These are phyloP conservation scores for Zizania latifolia DNA, from an alignment of 176 grass and related monocot species.

Conservation along the genomic window DNA sequence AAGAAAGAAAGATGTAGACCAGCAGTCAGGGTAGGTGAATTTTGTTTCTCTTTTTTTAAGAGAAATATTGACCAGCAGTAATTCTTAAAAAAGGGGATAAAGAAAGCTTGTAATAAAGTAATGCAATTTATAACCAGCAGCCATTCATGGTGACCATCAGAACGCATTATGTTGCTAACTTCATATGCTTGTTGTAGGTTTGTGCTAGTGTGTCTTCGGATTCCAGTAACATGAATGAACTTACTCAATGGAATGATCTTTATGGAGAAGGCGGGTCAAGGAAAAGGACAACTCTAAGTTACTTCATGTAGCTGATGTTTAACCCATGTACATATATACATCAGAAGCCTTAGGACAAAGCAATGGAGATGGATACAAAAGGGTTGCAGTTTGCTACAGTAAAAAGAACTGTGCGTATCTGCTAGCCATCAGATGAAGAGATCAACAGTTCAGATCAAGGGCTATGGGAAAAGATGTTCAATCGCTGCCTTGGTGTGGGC, in stretches of 20 bases:
- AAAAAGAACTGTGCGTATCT: neutral
- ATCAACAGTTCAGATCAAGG: neutral
- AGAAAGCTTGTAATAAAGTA: neutral
- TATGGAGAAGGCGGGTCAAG: constrained; percentile 93
- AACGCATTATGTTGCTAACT: constrained; percentile 9
- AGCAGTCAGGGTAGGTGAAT: too few relatives aligned
- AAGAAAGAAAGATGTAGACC: too few relatives aligned
- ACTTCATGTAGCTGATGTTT: constrained; percentile 76
- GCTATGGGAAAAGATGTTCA: neutral
- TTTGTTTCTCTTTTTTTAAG: neutral
- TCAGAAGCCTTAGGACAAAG: constrained; percentile 9
- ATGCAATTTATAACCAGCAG: neutral
- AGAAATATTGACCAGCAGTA: neutral
- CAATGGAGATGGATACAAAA: neutral
- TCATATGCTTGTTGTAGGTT: constrained; percentile 43
- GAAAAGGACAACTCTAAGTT: constrained; percentile 89
- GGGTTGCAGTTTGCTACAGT: constrained; percentile 4
- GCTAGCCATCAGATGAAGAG: neutral
- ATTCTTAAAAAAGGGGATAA: neutral
- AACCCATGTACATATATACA: constrained; percentile 16
- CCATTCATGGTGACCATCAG: neutral
- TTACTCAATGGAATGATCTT: constrained; percentile 84
- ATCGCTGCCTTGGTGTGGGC: neutral
- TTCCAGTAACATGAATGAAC: constrained; percentile 88
- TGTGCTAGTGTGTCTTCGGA: constrained; percentile 94